phyloP scores from a whole-genome alignment of 2,329 filamentous ascomycete genomes.

The Phoma sp. region DNA sequence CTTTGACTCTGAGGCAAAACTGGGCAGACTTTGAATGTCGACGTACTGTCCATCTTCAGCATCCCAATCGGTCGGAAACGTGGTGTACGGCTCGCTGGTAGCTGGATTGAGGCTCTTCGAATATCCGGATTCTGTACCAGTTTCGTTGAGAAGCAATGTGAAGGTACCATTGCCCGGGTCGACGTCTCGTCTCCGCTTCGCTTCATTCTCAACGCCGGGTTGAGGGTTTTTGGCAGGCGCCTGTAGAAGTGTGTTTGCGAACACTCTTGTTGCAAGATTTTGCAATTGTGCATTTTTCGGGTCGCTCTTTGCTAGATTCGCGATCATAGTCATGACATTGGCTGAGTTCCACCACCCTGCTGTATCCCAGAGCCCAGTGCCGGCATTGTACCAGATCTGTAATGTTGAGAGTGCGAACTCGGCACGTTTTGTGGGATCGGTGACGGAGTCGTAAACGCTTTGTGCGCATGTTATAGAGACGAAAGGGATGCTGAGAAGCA shows the following conservation, averaged over 20 bases:
- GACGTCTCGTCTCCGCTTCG: constrained; percentile 10
- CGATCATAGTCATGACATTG: constrained; percentile 68
- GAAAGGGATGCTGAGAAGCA: constrained; percentile 21
- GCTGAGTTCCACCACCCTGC: constrained; percentile 78
- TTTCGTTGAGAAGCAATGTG: constrained; percentile 9
- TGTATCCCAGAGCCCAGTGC: constrained; percentile 68
- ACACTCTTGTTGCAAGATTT: constrained; percentile 48
- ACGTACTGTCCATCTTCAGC: constrained; percentile 11
- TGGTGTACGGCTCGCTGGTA: constrained; percentile 25
- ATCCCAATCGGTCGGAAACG: constrained; percentile 32
- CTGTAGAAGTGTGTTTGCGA: constrained; percentile 52
- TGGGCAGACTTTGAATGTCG: constrained; percentile 18
- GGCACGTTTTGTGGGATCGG: constrained; percentile 33
- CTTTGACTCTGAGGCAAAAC: constrained; percentile 7
- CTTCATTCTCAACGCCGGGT: constrained; percentile 30
- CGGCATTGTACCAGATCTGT: constrained; percentile 66
- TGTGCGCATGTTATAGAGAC: constrained; percentile 31
- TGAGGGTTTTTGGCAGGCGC: constrained; percentile 42
- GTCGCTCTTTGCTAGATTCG: constrained; percentile 56
- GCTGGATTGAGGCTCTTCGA: constrained; percentile 26
- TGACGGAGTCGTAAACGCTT: constrained; percentile 19
- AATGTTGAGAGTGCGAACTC: constrained; percentile 53
- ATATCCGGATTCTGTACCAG: constrained; percentile 25
- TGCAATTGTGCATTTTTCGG: constrained; percentile 39
- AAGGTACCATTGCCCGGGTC: constrained; percentile 16